Conservation (phyloP, 805 yeast species). For the Myxozyma lipomycoides region DNA sequence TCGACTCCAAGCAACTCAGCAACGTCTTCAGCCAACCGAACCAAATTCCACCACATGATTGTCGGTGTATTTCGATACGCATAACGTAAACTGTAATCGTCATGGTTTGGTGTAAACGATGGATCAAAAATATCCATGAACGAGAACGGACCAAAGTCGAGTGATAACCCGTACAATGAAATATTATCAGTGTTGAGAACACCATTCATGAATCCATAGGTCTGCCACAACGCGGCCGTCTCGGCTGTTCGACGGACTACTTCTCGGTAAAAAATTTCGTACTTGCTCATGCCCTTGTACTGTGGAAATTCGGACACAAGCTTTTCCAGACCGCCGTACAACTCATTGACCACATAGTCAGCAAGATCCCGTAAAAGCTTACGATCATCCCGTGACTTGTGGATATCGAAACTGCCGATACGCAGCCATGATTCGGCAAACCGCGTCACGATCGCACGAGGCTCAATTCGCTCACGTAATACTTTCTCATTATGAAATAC, state of each 20-base stretch:
- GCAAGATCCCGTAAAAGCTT: slow-evolving; percentile 58
- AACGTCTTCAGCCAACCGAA: slow-evolving; percentile 76
- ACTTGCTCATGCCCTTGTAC: slow-evolving; percentile 44
- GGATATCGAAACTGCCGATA: slow-evolving; percentile 82
- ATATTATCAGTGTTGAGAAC: slow-evolving; percentile 94
- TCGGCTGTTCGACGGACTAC: slow-evolving; percentile 43
- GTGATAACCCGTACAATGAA: slow-evolving; percentile 77
- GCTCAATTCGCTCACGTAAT: slow-evolving; percentile 60
- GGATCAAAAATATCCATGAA: slow-evolving; percentile 58
- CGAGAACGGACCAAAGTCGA: slow-evolving; percentile 95
- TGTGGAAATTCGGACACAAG: slow-evolving; percentile 32
- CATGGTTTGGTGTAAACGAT: slow-evolving; percentile 81
- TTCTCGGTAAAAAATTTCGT: slow-evolving; percentile 68
- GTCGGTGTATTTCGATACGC: slow-evolving; percentile 80
- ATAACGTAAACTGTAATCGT: slow-evolving; percentile 68
- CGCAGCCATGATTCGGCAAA: slow-evolving; percentile 85
- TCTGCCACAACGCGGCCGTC: slow-evolving; percentile 31
- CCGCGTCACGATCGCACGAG: slow-evolving; percentile 79
- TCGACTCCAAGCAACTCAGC: slow-evolving; percentile 71
- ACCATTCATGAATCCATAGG: slow-evolving; percentile 90
- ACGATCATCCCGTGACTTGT: slow-evolving; percentile 68
- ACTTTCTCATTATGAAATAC: slow-evolving; percentile 73
- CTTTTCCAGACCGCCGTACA: slow-evolving; percentile 45
- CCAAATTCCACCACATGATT: slow-evolving; percentile 89
- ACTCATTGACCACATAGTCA: slow-evolving; percentile 66